Base-by-base conservation (phyloP, 768 basidiomycete species). In the Crepidotus variabilis region DNA sequence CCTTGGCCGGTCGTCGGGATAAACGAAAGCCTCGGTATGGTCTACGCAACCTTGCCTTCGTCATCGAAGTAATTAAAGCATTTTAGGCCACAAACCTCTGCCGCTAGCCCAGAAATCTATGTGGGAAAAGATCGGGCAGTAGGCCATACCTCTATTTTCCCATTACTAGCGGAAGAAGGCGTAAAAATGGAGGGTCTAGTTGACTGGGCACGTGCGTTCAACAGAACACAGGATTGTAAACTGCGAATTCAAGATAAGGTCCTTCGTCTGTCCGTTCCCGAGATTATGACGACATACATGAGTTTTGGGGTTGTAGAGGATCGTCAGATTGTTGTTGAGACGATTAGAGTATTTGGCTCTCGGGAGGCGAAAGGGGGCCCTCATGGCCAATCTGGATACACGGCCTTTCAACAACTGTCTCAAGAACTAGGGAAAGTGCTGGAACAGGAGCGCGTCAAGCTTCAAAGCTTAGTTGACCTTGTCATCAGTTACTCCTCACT, bases 281-380 rank as follows among this genome's bases (percentile, higher is more conserved):
- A 92, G 61, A 84, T 90, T 49, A 69, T 90, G 55, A 82, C 76
- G 6, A 83, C 84, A 55, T 91, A 85, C 72, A 64, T 90, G 46
- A 81, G 79, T 6, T 68, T 85, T 34, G 75, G 72, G 32, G 68
- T 63, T 2, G 62, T 60, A 24, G 56, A 66, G 34, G 71, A 71
- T 35, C 61, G 67, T n/a, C 57, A 62, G 4, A 70, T 84, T 36
- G 60, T 79, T 11, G 78, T 86, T 28, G 87, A 89, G 63, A 86
- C 77, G 54, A 76, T 88, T 46, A 77, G 83, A n/a, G 80, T 78
- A 9, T 88, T 90, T 67, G 89, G 87, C 6, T 84, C 90, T 21
- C 75, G 89, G 62, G 90, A 92, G 73, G 43, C 43, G 10, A 78
- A 74, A 73, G 89, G 87, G 60, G 51, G 76, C 33, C 43, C 55